A percentile compares a stretch with the other conserved stretches of the same genome.
Conservation (phyloP, 2,329 filamentous ascomycete species). For the Cladosporium sp. region DNA sequence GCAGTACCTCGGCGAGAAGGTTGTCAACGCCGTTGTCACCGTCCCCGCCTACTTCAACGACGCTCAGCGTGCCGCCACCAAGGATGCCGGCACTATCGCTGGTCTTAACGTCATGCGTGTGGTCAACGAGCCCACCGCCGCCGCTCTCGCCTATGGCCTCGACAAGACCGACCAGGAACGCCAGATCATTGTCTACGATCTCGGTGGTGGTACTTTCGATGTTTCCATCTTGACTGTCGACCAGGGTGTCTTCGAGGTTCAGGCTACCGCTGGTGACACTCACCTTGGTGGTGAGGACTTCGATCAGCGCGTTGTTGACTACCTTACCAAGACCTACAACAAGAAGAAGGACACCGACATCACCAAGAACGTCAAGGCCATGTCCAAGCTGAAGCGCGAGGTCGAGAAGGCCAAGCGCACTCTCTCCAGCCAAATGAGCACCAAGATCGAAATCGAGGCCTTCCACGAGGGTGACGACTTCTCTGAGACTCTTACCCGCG, state of each 20-base stretch:
- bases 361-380: conserved; percentile 91
- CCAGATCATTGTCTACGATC: conserved; percentile 92
- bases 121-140: conserved; percentile 95
- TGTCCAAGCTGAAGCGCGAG: conserved; percentile 99
- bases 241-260: conserved; percentile 97
- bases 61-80: conserved; percentile 95
- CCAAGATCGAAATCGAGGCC: conserved; percentile 75
- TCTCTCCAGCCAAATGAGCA: conserved; percentile 50
- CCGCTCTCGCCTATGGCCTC: conserved; percentile 90
- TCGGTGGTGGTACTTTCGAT: conserved; percentile 98
- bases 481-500: conserved; percentile 94
- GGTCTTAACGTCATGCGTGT: conserved; percentile 96
- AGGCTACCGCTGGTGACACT: conserved; percentile 98
- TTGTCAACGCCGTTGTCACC: conserved; percentile 96
- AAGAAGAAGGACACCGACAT: conserved; percentile 94
- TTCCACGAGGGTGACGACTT: conserved; percentile 97
- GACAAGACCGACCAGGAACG: conserved; percentile 88
- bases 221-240: conserved; percentile 96
- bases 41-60: conserved; percentile 99
- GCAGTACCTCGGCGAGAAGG: conserved; percentile 79
- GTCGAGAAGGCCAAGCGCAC: conserved; percentile 99
- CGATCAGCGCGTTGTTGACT: conserved; percentile 93
- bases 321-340: conserved; percentile 97
- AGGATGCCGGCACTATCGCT: conserved; percentile 94
- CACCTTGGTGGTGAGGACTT: conserved; percentile 99